phyloP scores from a whole-genome alignment of 495 filamentous ascomycete species.

The Neurospora intermedia region DNA sequence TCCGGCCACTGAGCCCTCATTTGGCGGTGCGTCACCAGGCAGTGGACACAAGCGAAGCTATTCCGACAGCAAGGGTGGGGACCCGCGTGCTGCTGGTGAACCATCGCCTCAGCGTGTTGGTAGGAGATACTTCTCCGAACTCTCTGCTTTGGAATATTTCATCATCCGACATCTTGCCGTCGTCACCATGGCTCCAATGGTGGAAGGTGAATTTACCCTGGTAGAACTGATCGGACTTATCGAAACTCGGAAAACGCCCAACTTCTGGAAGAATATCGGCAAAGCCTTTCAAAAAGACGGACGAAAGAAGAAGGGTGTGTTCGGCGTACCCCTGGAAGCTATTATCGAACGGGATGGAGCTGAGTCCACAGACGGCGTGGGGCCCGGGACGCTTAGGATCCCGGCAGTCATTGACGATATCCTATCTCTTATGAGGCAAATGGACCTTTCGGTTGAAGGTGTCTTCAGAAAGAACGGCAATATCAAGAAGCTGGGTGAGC shows the following conservation, averaged over 20 bases:
- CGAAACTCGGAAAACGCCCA: conserved; percentile 74
- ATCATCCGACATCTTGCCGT: conserved; percentile 94
- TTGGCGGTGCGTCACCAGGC: conserved; percentile 28
- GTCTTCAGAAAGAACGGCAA: conserved; percentile 99
- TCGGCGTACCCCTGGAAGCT: conserved; percentile 74
- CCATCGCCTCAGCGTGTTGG: conserved; percentile 38
- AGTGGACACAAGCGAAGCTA: conserved; percentile 71
- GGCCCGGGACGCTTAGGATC: conserved; percentile 78
- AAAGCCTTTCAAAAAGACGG: conserved; percentile 86
- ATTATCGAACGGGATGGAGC: conserved; percentile 89
- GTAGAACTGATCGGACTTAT: conserved; percentile 94
- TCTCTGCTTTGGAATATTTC: conserved; percentile 93
- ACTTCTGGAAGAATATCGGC: conserved; percentile 95
- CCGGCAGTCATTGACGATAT: conserved; percentile 86
- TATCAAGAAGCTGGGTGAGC: conserved; percentile 77
- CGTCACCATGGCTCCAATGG: conserved; percentile 84
- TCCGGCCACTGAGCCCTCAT: conserved; percentile 49
- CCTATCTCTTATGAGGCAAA: conserved; percentile 86
- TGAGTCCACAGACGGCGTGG: conserved; percentile 91
- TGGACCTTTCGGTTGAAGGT: conserved; percentile 98
- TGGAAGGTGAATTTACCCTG: conserved; percentile 81
- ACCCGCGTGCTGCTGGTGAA: conserved; percentile 36
- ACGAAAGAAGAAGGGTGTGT: conserved; percentile 86
- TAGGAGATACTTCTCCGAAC: conserved; percentile 90
- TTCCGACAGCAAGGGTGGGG: conserved; percentile 50